Percentiles rank a stretch among this genome's conserved stretches.
phyloP scores from a whole-genome alignment of 1,139 yeast genomes.

The Lodderomyces metapsilosis region DNA sequence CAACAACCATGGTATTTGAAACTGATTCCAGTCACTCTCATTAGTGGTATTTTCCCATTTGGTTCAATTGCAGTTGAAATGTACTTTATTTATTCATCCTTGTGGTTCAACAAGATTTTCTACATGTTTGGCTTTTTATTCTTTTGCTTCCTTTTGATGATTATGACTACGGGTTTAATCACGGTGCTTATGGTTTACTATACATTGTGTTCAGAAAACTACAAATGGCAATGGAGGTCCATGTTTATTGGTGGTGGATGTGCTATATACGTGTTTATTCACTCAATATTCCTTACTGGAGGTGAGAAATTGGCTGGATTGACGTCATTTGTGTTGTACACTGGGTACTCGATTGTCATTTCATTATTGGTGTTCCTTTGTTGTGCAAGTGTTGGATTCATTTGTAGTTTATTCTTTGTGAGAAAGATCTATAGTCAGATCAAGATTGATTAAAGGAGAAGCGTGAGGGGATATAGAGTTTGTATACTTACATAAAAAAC shows the following conservation, averaged over 20 bases:
- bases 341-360: conserved; percentile 81
- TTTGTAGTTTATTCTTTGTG: conserved; percentile 71
- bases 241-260: conserved; percentile 89
- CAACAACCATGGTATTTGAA: conserved; percentile 82
- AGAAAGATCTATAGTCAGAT: conserved; percentile 79
- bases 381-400: conserved; percentile 87
- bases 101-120: conserved; percentile 92
- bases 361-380: conserved; percentile 72
- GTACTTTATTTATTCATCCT: conserved; percentile 81
- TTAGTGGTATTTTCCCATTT: conserved; percentile 92
- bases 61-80: conserved; percentile 94
- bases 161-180: conserved; percentile 77
- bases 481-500: neutral
- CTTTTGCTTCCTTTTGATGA: conserved; percentile 80
- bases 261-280: conserved; percentile 78
- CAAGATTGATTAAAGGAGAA: conserved; percentile 60
- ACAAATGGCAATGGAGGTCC: conserved; percentile 97
- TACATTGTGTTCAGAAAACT: conserved; percentile 85
- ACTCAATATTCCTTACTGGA: conserved; percentile 72
- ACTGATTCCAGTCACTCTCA: conserved; percentile 62
- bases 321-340: conserved; percentile 72
- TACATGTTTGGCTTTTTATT: conserved; percentile 98
- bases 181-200: conserved; percentile 81
- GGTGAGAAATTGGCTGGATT: conserved; percentile 68
- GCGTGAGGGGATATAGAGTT: neutral